Conservation (phyloP, 1,284 basidiomycete species). For the Ustilago nuda region DNA sequence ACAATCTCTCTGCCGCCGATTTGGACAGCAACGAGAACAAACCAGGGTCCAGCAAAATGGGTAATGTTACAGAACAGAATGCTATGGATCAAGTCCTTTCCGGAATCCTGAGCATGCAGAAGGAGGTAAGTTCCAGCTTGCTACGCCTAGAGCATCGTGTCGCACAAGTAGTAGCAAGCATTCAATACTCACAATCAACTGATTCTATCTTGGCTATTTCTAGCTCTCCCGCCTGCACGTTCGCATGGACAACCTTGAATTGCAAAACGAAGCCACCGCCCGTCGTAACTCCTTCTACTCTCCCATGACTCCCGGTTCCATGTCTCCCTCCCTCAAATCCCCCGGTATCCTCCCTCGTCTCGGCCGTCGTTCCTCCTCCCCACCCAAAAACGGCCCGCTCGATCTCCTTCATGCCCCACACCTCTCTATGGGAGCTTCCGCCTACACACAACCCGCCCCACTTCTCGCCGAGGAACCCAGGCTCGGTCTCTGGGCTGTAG, state of each 20-base stretch:
- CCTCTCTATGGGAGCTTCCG: slow-evolving; percentile 36
- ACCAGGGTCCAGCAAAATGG: slow-evolving; percentile 26
- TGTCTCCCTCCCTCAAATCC: slow-evolving; percentile 46
- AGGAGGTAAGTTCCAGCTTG: slow-evolving; percentile 48
- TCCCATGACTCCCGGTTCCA: slow-evolving; percentile 29
- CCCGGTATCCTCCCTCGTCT: slow-evolving; percentile 38
- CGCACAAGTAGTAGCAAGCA: neutral
- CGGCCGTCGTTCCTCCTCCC: slow-evolving; percentile 48
- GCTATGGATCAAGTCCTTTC: slow-evolving; percentile 58
- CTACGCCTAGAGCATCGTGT: neutral
- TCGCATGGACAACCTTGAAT: slow-evolving; percentile 59
- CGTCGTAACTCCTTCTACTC: slow-evolving; percentile 47
- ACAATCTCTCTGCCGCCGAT: slow-evolving; percentile 26
- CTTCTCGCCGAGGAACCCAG: slow-evolving; percentile 61
- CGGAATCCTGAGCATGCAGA: slow-evolving; percentile 62
- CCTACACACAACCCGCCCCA: slow-evolving; percentile 51
- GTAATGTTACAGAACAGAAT: slow-evolving; percentile 34
- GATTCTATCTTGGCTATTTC: neutral
- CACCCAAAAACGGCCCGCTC: slow-evolving; percentile 39
- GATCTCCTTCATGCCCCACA: slow-evolving; percentile 43
- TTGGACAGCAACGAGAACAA: neutral
- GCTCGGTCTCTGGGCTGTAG: slow-evolving; percentile 66
- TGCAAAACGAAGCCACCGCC: slow-evolving; percentile 29
- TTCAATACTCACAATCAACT: slow-evolving; percentile 2
- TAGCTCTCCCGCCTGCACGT: slow-evolving; percentile 56